phyloP scores from a whole-genome alignment of 768 basidiomycete species.

The Boletus coccyginus region DNA sequence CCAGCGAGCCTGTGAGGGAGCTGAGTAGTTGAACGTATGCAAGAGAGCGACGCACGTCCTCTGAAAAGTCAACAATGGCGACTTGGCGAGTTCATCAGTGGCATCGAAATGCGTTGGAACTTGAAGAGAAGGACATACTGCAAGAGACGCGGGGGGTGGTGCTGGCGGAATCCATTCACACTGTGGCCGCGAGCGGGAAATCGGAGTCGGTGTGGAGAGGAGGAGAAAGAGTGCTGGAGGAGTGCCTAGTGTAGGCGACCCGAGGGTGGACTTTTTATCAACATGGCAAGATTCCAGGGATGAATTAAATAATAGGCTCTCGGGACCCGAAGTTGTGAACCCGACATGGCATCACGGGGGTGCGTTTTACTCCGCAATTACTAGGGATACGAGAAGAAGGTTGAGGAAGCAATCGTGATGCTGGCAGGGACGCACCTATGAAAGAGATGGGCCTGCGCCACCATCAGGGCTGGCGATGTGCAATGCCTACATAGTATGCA shows the following conservation, averaged over 20 bases:
- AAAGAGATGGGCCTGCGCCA: slow-evolving; percentile 14
- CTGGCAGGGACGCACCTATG: slow-evolving; percentile 10
- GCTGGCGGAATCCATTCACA: slow-evolving; percentile 35
- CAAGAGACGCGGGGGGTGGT: slow-evolving; percentile 68
- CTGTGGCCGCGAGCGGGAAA: neutral
- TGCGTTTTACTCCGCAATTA: neutral
- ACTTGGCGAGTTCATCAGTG: slow-evolving; percentile 43
- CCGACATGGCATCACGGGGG: slow-evolving; percentile 14
- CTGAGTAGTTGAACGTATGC: neutral
- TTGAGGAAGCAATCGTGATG: neutral
- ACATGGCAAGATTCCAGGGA: slow-evolving; percentile 5
- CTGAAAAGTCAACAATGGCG: slow-evolving; percentile 78
- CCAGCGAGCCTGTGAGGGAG: slow-evolving; percentile 54
- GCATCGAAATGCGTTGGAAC: neutral
- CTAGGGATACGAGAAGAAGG: slow-evolving; percentile 6
- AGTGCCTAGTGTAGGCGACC: neutral
- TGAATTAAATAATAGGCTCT: slow-evolving; percentile 9
- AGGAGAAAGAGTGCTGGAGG: neutral
- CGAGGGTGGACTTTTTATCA: slow-evolving; percentile 16
- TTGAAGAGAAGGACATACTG: slow-evolving; percentile 48
- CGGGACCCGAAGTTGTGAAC: slow-evolving; percentile 13
- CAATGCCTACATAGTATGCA: slow-evolving; percentile 17
- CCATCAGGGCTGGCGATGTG: slow-evolving; percentile 11
- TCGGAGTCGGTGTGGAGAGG: neutral
- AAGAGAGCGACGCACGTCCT: slow-evolving; percentile 46